Conservation (phyloP, 441 rosid species). For the Populus hybrid region DNA sequence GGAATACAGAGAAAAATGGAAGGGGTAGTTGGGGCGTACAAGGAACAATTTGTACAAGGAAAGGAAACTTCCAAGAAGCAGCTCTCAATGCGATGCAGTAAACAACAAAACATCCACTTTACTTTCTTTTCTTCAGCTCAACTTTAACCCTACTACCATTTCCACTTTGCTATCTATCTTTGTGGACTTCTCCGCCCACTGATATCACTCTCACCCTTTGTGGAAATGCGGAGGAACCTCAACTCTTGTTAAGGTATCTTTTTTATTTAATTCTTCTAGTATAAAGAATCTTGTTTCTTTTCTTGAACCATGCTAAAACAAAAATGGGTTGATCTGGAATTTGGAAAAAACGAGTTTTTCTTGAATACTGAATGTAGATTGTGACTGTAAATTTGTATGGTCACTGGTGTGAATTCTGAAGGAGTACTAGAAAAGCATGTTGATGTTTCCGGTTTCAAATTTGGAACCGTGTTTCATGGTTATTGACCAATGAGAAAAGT, state of each 20-base stretch:
- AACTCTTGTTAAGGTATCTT: background rate
- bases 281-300: background rate
- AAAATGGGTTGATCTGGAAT: slow-evolving; percentile 1
- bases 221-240: background rate
- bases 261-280: background rate
- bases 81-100: background rate
- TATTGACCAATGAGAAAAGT: background rate
- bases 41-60: background rate
- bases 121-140: background rate
- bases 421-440: background rate
- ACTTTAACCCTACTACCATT: background rate
- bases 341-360: background rate
- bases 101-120: background rate
- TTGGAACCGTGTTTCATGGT: background rate
- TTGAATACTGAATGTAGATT: background rate
- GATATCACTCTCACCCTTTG: background rate
- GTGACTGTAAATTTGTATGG: background rate
- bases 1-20: too few species aligned
- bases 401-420: background rate
- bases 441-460: background rate
- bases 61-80: slow-evolving; percentile 18
- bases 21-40: background rate
- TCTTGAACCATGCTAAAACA: background rate
- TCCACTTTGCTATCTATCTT: background rate
- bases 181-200: slow-evolving; percentile 17